A percentile compares a stretch with the other conserved stretches of the same genome.
phyloP scores from a whole-genome alignment of 2,329 filamentous ascomycete genomes.

The Stemphylium vesicarium region DNA sequence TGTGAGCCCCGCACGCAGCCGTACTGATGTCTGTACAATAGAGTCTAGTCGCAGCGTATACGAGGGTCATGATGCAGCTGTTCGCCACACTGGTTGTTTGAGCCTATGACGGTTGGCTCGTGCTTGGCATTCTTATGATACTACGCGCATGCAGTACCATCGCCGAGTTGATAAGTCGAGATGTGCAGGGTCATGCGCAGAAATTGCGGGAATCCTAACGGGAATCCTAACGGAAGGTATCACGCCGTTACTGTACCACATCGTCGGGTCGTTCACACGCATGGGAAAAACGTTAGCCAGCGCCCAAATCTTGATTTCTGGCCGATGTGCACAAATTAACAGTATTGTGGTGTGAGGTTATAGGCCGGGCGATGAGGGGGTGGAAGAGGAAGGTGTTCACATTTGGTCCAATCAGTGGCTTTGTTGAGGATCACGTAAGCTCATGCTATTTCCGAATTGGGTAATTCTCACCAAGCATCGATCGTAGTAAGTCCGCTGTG shows the following conservation, averaged over 20 bases:
- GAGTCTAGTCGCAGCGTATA: not conserved
- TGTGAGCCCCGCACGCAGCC: not conserved
- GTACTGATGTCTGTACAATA: not conserved
- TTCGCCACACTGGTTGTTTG: not conserved
- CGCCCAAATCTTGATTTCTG: not conserved
- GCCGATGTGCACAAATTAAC: not conserved
- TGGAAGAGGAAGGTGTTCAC: not conserved
- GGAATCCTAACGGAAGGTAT: constrained; percentile 1
- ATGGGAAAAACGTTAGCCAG: not conserved
- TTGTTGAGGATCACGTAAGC: no score
- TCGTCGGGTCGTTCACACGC: not conserved
- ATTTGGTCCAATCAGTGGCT: not conserved
- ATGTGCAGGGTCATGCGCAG: not conserved
- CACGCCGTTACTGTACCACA: not conserved
- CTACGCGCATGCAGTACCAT: not conserved
- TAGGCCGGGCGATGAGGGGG: not conserved
- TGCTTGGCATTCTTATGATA: not conserved
- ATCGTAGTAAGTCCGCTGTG: no score
- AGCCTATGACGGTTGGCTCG: not conserved
- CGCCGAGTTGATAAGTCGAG: not conserved
- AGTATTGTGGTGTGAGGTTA: not conserved
- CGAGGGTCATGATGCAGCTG: not conserved
- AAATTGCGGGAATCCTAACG: not conserved
- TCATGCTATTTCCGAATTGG: no score
- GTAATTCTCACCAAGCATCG: no score